A percentile compares a stretch with the other conserved stretches of the same genome.
Evolutionary conservation across 1,284 basidiomycete genomes (phyloP).

Genomic region (Moesziomyces antarcticus): DNA sequence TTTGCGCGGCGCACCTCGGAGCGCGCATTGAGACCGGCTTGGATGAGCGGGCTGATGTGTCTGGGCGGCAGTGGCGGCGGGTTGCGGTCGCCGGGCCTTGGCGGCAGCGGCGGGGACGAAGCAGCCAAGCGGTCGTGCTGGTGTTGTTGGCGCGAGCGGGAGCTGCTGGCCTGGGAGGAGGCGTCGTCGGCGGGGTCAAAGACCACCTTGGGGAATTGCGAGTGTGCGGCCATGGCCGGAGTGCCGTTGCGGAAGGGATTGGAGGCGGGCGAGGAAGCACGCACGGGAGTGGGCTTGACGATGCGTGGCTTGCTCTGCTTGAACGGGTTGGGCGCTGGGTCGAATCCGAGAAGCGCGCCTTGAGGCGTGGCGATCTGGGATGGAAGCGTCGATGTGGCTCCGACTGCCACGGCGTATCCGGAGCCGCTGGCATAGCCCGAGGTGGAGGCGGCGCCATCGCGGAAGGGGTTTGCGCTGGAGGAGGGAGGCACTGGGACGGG

Average conservation of each 20-base stretch:
- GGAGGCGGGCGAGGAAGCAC: constrained; percentile 52
- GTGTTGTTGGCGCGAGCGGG: constrained; percentile 33
- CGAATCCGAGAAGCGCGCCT: constrained; percentile 53
- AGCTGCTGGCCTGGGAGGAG: constrained; percentile 42
- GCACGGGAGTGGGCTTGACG: constrained; percentile 60
- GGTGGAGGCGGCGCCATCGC: constrained; percentile 31
- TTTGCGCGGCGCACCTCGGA: constrained; percentile 61
- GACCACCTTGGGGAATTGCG: constrained; percentile 42
- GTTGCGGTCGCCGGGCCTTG: constrained; percentile 36
- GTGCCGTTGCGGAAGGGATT: constrained; percentile 52
- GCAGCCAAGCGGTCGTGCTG: constrained; percentile 43
- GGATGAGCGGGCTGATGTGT: constrained; percentile 65
- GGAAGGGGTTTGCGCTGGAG: constrained; percentile 45
- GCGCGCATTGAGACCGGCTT: constrained; percentile 64
- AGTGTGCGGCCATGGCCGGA: constrained; percentile 34
- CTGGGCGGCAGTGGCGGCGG: constrained; percentile 62
- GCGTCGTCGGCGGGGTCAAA: constrained; percentile 37
- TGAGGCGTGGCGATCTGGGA: constrained; percentile 37
- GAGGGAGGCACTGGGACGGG: constrained; percentile 32
- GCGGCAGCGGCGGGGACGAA: constrained; percentile 48
- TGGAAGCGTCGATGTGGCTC: constrained; percentile 26
- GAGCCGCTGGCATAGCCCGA: constrained; percentile 30
- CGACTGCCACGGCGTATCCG: constrained; percentile 39
- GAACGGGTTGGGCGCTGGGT: constrained; percentile 61
- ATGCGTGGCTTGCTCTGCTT: constrained; percentile 63